Evolutionary conservation across 306 rosid genomes (phyloP).

Genomic region (Pyrus bretschneideri): DNA sequence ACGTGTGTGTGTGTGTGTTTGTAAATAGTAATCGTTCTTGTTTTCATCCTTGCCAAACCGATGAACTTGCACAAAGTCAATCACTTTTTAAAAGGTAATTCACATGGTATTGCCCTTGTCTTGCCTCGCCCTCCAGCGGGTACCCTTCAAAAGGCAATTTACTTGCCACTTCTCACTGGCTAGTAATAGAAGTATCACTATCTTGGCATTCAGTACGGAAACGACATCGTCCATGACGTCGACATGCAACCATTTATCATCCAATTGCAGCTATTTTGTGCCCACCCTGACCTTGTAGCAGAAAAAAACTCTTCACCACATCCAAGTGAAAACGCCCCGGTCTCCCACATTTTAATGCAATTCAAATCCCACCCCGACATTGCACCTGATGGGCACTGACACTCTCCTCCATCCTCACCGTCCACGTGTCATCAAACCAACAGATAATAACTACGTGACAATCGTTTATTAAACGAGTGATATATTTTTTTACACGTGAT

Average conservation of each 20-base stretch:
- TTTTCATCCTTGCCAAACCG: too few species aligned
- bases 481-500: too few species aligned
- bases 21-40: too few species aligned
- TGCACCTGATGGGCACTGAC: constrained; percentile 29
- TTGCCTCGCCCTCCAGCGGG: too few species aligned
- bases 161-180: too few species aligned
- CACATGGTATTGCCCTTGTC: too few species aligned
- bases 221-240: constrained; percentile 2
- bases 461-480: too few species aligned
- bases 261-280: background rate
- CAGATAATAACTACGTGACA: background rate
- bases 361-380: background rate
- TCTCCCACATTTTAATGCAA: background rate
- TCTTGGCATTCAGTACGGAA: background rate
- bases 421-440: constrained; percentile 32
- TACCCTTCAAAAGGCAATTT: too few species aligned
- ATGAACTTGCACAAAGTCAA: too few species aligned
- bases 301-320: constrained; percentile 12
- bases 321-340: constrained; percentile 55
- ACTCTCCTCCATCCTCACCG: constrained; percentile 30
- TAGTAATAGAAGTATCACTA: background rate
- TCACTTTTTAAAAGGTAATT: too few species aligned
- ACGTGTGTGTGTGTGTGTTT: too few species aligned
- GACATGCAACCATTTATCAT: constrained; percentile 19
- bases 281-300: background rate